phyloP scores from a whole-genome alignment of 1,284 basidiomycete genomes.

The Laetiporus sulphureus region DNA sequence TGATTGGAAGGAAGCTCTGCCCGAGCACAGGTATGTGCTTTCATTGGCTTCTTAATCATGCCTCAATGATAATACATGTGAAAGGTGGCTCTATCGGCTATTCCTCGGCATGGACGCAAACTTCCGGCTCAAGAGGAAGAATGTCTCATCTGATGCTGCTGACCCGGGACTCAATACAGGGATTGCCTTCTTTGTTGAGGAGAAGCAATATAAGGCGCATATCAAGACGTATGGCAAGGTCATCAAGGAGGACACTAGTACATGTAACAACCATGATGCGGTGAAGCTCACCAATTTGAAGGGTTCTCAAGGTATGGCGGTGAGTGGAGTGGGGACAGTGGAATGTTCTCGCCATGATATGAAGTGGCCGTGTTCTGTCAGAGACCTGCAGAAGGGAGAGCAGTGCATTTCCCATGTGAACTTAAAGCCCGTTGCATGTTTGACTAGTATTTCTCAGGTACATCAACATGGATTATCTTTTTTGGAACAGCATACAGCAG shows the following conservation, averaged over 20 bases:
- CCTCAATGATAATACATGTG: background rate
- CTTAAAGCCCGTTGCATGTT: background rate
- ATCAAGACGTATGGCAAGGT: background rate
- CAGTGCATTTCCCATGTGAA: constrained; percentile 8
- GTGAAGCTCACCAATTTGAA: constrained; percentile 8
- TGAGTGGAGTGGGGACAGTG: constrained; percentile 5
- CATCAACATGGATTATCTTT: constrained; percentile 17
- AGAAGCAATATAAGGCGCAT: constrained; percentile 12
- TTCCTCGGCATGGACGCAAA: constrained; percentile 23
- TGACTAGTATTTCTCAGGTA: constrained; percentile 7
- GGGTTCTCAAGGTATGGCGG: constrained; percentile 1
- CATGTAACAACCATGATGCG: constrained; percentile 11
- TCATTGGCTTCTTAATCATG: background rate
- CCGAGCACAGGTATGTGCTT: constrained; percentile 4
- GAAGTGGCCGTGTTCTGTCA: constrained; percentile 15
- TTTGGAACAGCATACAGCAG: constrained; percentile 6
- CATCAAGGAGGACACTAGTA: background rate
- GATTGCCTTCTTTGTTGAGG: constrained; percentile 23
- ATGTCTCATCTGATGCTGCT: constrained; percentile 10
- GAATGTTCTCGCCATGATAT: constrained; percentile 17
- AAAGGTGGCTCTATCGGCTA: constrained; percentile 20
- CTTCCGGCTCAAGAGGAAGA: constrained; percentile 23
- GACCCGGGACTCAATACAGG: constrained; percentile 22
- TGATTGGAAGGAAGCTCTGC: constrained; percentile 16
- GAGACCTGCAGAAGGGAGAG: constrained; percentile 22